Evolutionary conservation across 169 alveolate species (phyloP).

Genomic region (Cyclospora cayetanensis): DNA sequence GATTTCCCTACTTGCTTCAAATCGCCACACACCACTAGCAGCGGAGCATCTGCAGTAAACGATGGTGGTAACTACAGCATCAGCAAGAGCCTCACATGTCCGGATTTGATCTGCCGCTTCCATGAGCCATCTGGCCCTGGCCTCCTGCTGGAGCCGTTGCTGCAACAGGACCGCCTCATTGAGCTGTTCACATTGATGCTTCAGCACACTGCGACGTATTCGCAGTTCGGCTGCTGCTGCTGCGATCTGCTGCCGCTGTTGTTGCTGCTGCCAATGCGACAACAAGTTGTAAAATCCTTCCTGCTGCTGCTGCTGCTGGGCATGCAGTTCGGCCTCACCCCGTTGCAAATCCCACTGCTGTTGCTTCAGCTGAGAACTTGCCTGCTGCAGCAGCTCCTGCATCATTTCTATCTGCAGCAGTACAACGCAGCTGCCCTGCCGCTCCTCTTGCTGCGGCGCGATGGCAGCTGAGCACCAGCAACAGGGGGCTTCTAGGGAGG

Average conservation of each 20-base stretch:
- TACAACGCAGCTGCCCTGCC: conserved; percentile 42
- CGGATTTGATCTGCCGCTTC: conserved; percentile 44
- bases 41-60: neutral
- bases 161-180: conserved; percentile 48
- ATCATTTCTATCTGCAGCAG: conserved; percentile 52
- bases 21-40: neutral
- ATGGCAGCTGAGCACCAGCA: conserved; percentile 60
- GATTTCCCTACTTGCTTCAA: too few species aligned
- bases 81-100: neutral
- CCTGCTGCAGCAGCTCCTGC: conserved; percentile 46
- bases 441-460: conserved; percentile 26
- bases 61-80: neutral
- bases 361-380: conserved; percentile 37
- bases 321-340: neutral
- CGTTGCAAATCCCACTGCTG: neutral
- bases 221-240: conserved; percentile 62
- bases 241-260: conserved; percentile 15
- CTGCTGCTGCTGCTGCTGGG: conserved; percentile 32
- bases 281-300: neutral
- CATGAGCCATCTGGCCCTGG: conserved; percentile 34
- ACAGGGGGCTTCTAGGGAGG: conserved; percentile 24
- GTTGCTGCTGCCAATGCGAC: conserved; percentile 45
- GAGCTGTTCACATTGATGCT: conserved; percentile 17
- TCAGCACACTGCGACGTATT: conserved; percentile 55
- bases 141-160: conserved; percentile 54